A percentile compares a stretch with the other conserved stretches of the same genome.
These are phyloP conservation scores for Trypanosoma lewisi DNA, from an alignment of 208 protist species.

Conservation along the genomic window DNA sequence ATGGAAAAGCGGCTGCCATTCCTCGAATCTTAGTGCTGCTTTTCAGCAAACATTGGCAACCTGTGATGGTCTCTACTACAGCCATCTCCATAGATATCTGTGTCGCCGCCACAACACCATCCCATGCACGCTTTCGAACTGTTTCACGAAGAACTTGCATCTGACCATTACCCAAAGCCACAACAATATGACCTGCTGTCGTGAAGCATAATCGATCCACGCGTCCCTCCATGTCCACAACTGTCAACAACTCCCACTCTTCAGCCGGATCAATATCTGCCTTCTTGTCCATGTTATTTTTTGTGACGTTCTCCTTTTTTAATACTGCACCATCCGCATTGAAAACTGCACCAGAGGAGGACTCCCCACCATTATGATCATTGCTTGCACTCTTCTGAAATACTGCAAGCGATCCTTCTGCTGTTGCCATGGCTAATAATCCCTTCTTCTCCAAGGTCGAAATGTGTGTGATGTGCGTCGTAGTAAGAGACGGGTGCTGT, in stretches of 20 bases:
- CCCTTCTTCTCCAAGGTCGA: conserved; percentile 32
- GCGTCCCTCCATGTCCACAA: conserved; percentile 61
- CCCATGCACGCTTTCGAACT: conserved; percentile 78
- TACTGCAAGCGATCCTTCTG: conserved; percentile 65
- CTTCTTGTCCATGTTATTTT: neutral
- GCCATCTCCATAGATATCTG: conserved; percentile 87
- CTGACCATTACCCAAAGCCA: conserved; percentile 46
- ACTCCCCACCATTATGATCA: neutral
- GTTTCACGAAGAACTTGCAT: conserved; percentile 87
- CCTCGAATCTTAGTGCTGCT: conserved; percentile 74
- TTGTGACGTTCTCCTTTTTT: neutral
- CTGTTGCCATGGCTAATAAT: conserved; percentile 56
- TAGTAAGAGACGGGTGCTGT: conserved; percentile 38
- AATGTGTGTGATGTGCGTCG: conserved; percentile 56
- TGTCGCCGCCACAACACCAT: conserved; percentile 77
- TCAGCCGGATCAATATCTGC: conserved; percentile 27
- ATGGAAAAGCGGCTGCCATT: conserved; percentile 78
- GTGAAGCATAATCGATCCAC: conserved; percentile 66
- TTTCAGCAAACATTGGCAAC: conserved; percentile 80
- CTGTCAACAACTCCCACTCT: conserved; percentile 71
- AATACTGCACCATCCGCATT: neutral
- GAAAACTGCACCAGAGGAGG: neutral
- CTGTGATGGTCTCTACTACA: conserved; percentile 82
- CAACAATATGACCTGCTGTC: conserved; percentile 53
- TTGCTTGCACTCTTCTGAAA: conserved; percentile 31